Evolutionary conservation across 2,329 filamentous ascomycete genomes (phyloP).

Genomic region (Pseudocercospora vitis): DNA sequence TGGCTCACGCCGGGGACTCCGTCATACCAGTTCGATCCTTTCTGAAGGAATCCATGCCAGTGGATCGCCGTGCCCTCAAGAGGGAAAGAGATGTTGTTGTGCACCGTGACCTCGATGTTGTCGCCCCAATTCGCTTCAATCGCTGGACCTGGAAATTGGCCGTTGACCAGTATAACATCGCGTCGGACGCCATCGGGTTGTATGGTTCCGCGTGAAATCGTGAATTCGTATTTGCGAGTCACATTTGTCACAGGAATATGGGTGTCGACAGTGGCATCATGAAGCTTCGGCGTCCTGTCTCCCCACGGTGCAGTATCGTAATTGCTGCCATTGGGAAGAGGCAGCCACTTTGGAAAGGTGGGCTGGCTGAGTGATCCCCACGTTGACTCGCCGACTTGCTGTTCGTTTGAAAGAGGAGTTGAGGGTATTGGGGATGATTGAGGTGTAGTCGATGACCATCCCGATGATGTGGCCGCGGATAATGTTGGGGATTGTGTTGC

Average conservation of each 20-base stretch:
- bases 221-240: constrained; percentile 34
- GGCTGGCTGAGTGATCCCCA: constrained; percentile 28
- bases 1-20: constrained; percentile 27
- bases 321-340: constrained; percentile 13
- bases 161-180: constrained; percentile 35
- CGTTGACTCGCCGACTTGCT: constrained; percentile 30
- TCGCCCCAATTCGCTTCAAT: constrained; percentile 37
- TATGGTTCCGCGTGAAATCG: constrained; percentile 29
- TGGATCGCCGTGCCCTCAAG: constrained; percentile 43
- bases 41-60: constrained; percentile 44
- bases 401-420: constrained; percentile 25
- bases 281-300: constrained; percentile 23
- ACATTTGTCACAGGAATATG: constrained; percentile 35
- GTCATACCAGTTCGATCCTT: constrained; percentile 39
- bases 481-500: background rate
- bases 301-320: constrained; percentile 35
- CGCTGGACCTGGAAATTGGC: constrained; percentile 37
- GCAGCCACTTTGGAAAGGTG: constrained; percentile 30
- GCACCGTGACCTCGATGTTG: constrained; percentile 37
- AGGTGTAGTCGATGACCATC: background rate
- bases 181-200: constrained; percentile 36
- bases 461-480: background rate
- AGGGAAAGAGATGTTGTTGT: constrained; percentile 40
- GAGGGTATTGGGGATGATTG: constrained; percentile 16
- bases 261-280: constrained; percentile 36